Evolutionary conservation across 306 rosid species (phyloP), one percentile per base, ranked within the genome.

Genomic region (Acacia acuminata): DNA sequence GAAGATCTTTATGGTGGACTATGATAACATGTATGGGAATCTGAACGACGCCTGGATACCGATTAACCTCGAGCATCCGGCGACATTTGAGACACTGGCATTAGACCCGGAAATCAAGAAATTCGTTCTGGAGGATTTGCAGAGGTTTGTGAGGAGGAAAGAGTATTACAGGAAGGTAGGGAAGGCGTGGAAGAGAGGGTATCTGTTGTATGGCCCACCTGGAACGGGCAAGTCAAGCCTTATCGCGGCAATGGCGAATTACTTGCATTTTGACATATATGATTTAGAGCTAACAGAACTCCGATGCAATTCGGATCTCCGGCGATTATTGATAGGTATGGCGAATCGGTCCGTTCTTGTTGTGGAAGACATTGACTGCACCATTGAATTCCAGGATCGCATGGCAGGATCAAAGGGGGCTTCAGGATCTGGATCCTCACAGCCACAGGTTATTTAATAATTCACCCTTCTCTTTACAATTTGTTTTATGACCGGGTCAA

Each of bases 201-300:
- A 94, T 48, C 72, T 94, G 75, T 43, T 94, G 63, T 89, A 92
- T 42, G 98, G 98, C 0, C 97, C 98, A 0, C 98, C 98, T 0
- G 98, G 98, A 0, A 94, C 98, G 0, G 97, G 98, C 19, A 94
- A 94, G 47, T 91, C 96, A 2, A 94, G 97, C 85, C 82, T 92
- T 73, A 88, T 92, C 25, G 96, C 97, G 2, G 94, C 98, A 7
- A 92, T 94, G 93, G 98, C 98, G 1, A 94, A 94, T 79, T 90
- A 84, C 61, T 60, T 94, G 81, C 81, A 82, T 10, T 94, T 94
- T 12, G 90, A 92, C 74, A 45, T 94, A 1, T 94, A 94, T 63
- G 98, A 94, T 71, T 82, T 92, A 90, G 97, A 94, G 78, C 87
- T 92, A 6, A 82, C 92, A 5, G 88, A 81, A 47, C 25, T 91